Percentiles rank a stretch among this genome's conserved stretches.
phyloP scores from a whole-genome alignment of 177 flowering plant genomes.

The Vitis hybrid region DNA sequence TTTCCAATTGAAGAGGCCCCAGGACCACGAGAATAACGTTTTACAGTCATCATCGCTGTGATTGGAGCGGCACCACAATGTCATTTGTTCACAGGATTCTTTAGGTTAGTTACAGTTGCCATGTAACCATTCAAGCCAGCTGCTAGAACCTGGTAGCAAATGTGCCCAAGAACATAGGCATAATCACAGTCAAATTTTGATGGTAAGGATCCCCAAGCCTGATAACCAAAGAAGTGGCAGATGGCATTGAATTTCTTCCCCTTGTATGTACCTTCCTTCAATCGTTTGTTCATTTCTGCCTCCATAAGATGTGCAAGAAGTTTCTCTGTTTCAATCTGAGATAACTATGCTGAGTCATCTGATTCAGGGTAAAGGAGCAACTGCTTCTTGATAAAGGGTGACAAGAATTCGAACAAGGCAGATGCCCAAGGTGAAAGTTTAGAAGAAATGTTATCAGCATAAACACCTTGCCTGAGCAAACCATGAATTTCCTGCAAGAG shows the following conservation, averaged over 20 bases:
- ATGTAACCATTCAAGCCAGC: slow-evolving; percentile 97
- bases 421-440: slow-evolving; percentile 99
- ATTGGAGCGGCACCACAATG: slow-evolving; percentile 96
- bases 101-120: slow-evolving; percentile 93
- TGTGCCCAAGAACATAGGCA: slow-evolving; percentile 97
- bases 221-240: slow-evolving; percentile 99
- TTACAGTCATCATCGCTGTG: slow-evolving; percentile 98
- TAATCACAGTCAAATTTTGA: slow-evolving; percentile 99
- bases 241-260: slow-evolving; percentile 99
- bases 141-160: slow-evolving; percentile 90
- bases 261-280: slow-evolving; percentile 95
- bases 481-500: slow-evolving; percentile 95
- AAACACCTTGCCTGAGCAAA: slow-evolving; percentile 76
- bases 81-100: slow-evolving; percentile 94
- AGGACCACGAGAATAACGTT: slow-evolving; percentile 75
- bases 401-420: slow-evolving; percentile 93
- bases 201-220: slow-evolving; percentile 96
- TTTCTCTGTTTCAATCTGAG: slow-evolving; percentile 99
- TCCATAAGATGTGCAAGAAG: slow-evolving; percentile 96
- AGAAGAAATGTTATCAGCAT: slow-evolving; percentile 71
- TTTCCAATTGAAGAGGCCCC: slow-evolving; percentile 66
- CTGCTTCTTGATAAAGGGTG: slow-evolving; percentile 89
- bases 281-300: slow-evolving; percentile 78
- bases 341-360: slow-evolving; percentile 95
- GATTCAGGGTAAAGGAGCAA: slow-evolving; percentile 92